phyloP scores from a whole-genome alignment of 1,284 basidiomycete genomes.

The Tilletia caries region DNA sequence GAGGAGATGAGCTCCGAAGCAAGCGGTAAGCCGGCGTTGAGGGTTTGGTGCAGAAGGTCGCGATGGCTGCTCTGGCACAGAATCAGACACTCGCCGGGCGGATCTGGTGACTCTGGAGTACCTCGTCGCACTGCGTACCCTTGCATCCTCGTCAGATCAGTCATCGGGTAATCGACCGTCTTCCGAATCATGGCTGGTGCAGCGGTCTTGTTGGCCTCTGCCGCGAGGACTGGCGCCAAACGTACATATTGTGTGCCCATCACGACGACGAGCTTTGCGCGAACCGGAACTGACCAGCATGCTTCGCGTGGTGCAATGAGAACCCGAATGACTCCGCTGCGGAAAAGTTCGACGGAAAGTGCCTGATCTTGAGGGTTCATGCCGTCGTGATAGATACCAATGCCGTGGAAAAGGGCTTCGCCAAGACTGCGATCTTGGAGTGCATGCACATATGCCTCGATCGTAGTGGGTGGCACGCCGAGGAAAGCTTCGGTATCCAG shows the following conservation, averaged over 20 bases:
- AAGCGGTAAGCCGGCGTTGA: constrained; percentile 80
- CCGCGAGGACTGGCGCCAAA: constrained; percentile 42
- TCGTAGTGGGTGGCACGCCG: constrained; percentile 61
- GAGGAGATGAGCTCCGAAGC: constrained; percentile 69
- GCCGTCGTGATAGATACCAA: constrained; percentile 80
- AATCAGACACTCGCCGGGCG: constrained; percentile 63
- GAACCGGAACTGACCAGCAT: constrained; percentile 80
- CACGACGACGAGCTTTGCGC: constrained; percentile 75
- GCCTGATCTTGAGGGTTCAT: constrained; percentile 69
- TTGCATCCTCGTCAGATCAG: constrained; percentile 87
- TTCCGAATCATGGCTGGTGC: constrained; percentile 60
- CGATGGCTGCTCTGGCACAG: constrained; percentile 82
- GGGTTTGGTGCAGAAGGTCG: constrained; percentile 70
- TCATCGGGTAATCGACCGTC: constrained; percentile 72
- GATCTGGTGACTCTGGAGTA: constrained; percentile 31
- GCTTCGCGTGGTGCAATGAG: constrained; percentile 77
- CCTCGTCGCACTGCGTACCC: constrained; percentile 71
- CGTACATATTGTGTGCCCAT: constrained; percentile 87
- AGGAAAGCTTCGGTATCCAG: constrained; percentile 67
- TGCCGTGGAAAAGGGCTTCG: constrained; percentile 79
- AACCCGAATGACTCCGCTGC: constrained; percentile 74
- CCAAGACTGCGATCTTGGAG: constrained; percentile 68
- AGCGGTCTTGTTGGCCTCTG: constrained; percentile 18
- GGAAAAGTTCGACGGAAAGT: constrained; percentile 77
- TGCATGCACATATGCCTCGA: constrained; percentile 65